Percentiles rank a stretch among this genome's conserved stretches.
Evolutionary conservation across 441 rosid genomes (phyloP).

Genomic region (Gossypium schwendimanii): DNA sequence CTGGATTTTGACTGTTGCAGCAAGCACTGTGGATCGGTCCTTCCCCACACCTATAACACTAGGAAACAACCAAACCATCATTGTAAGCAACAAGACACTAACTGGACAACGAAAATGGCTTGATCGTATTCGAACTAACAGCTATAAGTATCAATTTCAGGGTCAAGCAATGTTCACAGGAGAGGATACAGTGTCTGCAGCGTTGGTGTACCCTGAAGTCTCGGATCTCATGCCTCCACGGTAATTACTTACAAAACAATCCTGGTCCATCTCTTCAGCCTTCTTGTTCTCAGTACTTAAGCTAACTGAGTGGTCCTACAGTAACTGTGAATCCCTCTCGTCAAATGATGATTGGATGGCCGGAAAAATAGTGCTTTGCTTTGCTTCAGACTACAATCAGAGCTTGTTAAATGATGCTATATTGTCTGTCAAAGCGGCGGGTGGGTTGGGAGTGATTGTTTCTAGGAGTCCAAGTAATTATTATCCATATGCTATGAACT

Average conservation of each 20-base stretch:
- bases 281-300: background rate
- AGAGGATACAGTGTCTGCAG: slow-evolving; percentile 21
- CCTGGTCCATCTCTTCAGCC: slow-evolving; percentile 1
- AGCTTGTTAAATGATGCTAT: slow-evolving; percentile 12
- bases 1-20: slow-evolving; percentile 49
- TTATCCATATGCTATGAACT: slow-evolving; percentile 13
- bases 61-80: slow-evolving; percentile 31
- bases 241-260: background rate
- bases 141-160: slow-evolving; percentile 15
- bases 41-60: slow-evolving; percentile 33
- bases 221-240: background rate
- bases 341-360: slow-evolving; percentile 14
- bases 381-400: slow-evolving; percentile 18
- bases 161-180: slow-evolving; percentile 38
- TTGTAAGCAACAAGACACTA: background rate
- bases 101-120: background rate
- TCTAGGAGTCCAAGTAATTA: slow-evolving; percentile 26
- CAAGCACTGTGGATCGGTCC: slow-evolving; percentile 42
- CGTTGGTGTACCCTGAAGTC: slow-evolving; percentile 7
- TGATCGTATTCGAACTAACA: background rate
- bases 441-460: slow-evolving; percentile 39
- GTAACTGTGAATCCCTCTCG: slow-evolving; percentile 7
- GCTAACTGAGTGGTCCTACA: background rate
- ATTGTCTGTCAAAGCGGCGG: slow-evolving; percentile 25
- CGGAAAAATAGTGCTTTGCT: slow-evolving; percentile 45